Base-by-base conservation (phyloP, 768 basidiomycete genomes). In the Hericium rajendrae region DNA sequence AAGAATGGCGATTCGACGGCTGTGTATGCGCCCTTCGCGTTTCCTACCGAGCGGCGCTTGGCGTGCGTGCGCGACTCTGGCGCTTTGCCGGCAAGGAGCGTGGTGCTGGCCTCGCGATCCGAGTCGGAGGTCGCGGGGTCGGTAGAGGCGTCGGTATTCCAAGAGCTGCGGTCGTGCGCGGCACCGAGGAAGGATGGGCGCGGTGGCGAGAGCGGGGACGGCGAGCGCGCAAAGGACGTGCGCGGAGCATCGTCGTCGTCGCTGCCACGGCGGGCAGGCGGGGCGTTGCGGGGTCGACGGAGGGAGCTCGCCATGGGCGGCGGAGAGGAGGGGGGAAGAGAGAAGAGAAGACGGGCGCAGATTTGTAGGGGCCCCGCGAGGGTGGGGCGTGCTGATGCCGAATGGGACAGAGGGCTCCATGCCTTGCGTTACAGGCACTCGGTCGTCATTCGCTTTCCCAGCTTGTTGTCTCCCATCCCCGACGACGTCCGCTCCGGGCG, bases 121-220 rank as follows among this genome's bases (percentile, higher is more conserved):
- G 73, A 69, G 57, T 70, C 72, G 10, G 66, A 68, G 38, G 57
- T 54, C 28, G 54, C 22, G 54, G 63, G 64, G 15, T 71, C 71
- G 13, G n/a, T 53, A 9, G 67, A 58, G 51, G 43, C 41, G 10
- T 54, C 53, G 10, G 66, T 57, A 22, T 57, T 57, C 60, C 58
- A 59, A 26, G 59, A 64, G 3, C 53, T 50, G 53, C 63, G 54
- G 15, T 57, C 51, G 26, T 41, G 59, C 16, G 56, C n/a, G 8
- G 51, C 13, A 1, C 28, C 28, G 15, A 60, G 11, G 39, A 64
- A 54, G 48, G 55, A 38, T 2, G 62, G 60, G 28, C 60, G 57
- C 46, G 67, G 62, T 20, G 65, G 62, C 54, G 57, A 55, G 28
- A 60, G 32, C 28, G 54, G 60, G 49, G 59, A 60, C 22, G 61